Evolutionary conservation across 169 alveolate species (phyloP), one percentile per base, ranked within the genome.

Genomic region (Plasmodium adleri): DNA sequence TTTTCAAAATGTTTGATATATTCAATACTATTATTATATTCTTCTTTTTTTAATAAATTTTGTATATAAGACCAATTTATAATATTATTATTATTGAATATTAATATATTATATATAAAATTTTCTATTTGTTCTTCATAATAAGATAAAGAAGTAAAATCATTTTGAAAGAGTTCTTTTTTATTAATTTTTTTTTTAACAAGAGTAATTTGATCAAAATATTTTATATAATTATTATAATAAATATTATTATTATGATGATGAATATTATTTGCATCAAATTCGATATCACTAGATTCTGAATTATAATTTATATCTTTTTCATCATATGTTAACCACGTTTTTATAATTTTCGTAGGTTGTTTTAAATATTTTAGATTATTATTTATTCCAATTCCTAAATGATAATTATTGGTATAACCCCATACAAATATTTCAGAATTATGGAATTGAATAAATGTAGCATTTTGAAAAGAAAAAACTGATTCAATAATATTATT

Each of bases 391-490:
- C 96, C 96, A 12, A 93, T 88, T 13, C 96, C 95, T 13, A 93
- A 56, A 32, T 94, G 92, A 15, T 93, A 74, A 52, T 93, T 93
- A 22, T 76, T 67, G 0, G 96, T 43, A 20, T 71, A 43, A 1
- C 96, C 96, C 96, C 96, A 93, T 15, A 93, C 92, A 62, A 45
- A 88, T 6, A 93, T 60, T 28, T 93, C 96, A n/a, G 92, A 88
- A 22, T 71, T 92, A 7, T 88, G 67, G 32, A 59, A 24, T 32
- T 63, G 72, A 20, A 64, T 58, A 54, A 50, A 76, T 1, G 72
- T 22, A 6, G 67, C 76, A 26, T 70, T 58, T 15, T 43, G 32
- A 22, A 56, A 54, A 15, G 88, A 66, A 73, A 45, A 72, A 4
- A 74, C 54, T 0, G n/a, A 5, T 52, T 85, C 88, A 1, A 74